Base-by-base conservation (phyloP, 2,329 filamentous ascomycete species). In the Botrytis fragariae region DNA sequence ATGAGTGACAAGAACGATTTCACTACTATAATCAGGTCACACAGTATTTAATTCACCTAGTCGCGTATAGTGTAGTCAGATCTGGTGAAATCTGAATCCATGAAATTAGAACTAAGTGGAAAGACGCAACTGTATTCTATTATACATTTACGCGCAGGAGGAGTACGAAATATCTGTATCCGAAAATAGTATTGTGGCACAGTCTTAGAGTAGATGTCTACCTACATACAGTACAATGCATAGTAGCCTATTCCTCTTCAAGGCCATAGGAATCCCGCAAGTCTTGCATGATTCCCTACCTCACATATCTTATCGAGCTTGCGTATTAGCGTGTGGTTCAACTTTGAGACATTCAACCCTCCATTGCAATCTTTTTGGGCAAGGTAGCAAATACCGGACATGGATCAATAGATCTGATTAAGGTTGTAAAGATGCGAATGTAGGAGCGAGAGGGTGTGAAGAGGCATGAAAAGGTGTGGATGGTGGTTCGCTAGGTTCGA, bases 331-430 rank as follows among this genome's bases (percentile, higher is more conserved):
- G 69, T 71, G 59, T 71, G 69, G 69, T 60, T 71, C 57, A 71
- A 71, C 69, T 71, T 44, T 45, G 29, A 71, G 69, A 71, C 69
- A 71, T 37, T 42, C 44, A 37, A 64, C 44, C 44, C 69, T 63
- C 69, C 69, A 51, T 71, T 45, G 63, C 69, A 54, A 54, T 60
- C 63, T 54, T 62, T 64, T n/a, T 12, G 44, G 39, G 35, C 22
- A 64, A 60, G 69, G n/a, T 64, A 37, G 32, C 22, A 51, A 71
- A 71, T 71, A 71, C 69, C 69, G 69, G 44, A 63, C 69, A 63
- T 63, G 69, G 69, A 54, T 63, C 20, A 29, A 42, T 37, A 63
- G 25, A 37, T 57, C 44, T 64, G 39, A 45, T 29, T 70, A 61
- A 64, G 29, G 35, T 63, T 54, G 32, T 64, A 32, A 51, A 42